Evolutionary conservation across 148 eudicot genomes (phyloP), one percentile per base, ranked within the genome.

Genomic region (Chenopodium quinoa): DNA sequence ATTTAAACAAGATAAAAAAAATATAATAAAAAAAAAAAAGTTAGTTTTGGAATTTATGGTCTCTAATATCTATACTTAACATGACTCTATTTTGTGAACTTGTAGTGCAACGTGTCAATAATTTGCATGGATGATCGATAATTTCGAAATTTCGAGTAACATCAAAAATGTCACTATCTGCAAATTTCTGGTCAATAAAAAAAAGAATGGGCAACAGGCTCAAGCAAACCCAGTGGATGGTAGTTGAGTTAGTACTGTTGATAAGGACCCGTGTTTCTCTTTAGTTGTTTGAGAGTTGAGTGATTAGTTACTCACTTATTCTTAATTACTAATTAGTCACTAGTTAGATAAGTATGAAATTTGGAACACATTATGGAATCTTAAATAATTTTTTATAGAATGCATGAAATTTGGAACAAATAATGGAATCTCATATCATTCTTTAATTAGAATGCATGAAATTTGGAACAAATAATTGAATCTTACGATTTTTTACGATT

Each of bases 191-290:
- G 74, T 71, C 37, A 32, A 32, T 32, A 69, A 70, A 31, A 34
- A 71, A 37, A 22, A 71, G 52, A 71, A 71, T 48, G 25, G 66
- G 66, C 25, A 22, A 62, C 25, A n/a, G 1, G 66, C 66, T 7
- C 7, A 25, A 62, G 13, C 66, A 62, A n/a, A 62, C 66, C 9
- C 22, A 12, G 44, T 37, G 19, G 23, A 70, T 71, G 74, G 74
- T 37, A 25, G 52, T 71, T 71, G 74, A 19, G 50, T 37, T 71
- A 7, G 8, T 37, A 8, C 4, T 71, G 74, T 71, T 40, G 14
- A 37, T 40, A 23, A n/a, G 50, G 50, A 19, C 74, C 74, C 74
- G 50, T 69, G 73, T 69, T 69, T 69, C 34, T 34, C 73, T 34
- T 69, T 69, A 17, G 22, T 3, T 69, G 2, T 3, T 34, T 19